Evolutionary conservation across 495 filamentous ascomycete species (phyloP).

Genomic region (Aspergillus diversus): DNA sequence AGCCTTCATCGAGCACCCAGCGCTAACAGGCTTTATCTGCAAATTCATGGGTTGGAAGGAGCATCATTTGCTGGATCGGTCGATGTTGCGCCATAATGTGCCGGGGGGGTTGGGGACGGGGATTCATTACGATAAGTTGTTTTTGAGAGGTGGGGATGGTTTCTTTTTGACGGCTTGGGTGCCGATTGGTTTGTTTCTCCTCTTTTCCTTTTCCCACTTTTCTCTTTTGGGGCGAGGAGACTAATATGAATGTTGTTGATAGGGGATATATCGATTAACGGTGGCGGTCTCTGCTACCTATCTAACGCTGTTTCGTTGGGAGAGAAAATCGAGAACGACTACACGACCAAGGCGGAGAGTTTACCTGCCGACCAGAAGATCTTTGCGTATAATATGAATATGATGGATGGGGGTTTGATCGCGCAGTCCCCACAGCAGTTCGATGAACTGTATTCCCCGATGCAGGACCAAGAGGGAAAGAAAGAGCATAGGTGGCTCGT

Average conservation of each 20-base stretch:
- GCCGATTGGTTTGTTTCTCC: conserved; percentile 43
- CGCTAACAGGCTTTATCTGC: conserved; percentile 49
- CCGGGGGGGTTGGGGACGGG: conserved; percentile 55
- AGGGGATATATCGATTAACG: conserved; percentile 50
- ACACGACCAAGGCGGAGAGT: conserved; percentile 16
- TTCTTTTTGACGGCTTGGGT: conserved; percentile 61
- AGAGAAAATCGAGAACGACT: conserved; percentile 26
- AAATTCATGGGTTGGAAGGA: conserved; percentile 51
- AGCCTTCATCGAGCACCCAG: conserved; percentile 54
- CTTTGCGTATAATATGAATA: conserved; percentile 30
- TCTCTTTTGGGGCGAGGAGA: background rate
- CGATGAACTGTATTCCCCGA: conserved; percentile 18
- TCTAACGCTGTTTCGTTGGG: conserved; percentile 33
- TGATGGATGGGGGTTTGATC: conserved; percentile 27
- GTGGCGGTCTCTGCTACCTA: conserved; percentile 60
- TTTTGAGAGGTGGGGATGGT: conserved; percentile 53
- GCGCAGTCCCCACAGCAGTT: conserved; percentile 26
- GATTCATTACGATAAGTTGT: conserved; percentile 62
- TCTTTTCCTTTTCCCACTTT: background rate
- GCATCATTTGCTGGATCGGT: conserved; percentile 43
- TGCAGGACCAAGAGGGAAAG: background rate
- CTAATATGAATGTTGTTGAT: background rate
- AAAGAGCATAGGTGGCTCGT: conserved; percentile 44
- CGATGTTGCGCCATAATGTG: conserved; percentile 57
- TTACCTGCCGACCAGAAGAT: conserved; percentile 26